Evolutionary conservation across 352 stramenopile species (phyloP).

Genomic region (Pythium rhizo-oryzae): DNA sequence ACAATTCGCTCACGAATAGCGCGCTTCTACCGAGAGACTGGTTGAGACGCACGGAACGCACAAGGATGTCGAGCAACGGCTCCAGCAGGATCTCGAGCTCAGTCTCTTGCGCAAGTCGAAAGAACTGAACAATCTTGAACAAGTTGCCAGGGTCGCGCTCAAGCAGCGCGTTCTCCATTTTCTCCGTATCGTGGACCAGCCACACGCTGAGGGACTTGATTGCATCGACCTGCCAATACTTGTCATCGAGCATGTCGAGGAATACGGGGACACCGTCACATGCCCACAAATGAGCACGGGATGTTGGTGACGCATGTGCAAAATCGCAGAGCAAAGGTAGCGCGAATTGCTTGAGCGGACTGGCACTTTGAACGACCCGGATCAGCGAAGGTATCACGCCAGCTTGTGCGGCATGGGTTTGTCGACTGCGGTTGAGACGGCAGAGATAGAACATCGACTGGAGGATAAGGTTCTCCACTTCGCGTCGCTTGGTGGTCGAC

Average conservation of each 20-base stretch:
- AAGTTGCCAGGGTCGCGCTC: constrained; percentile 49
- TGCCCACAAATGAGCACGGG: constrained; percentile 84
- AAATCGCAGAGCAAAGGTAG: constrained; percentile 92
- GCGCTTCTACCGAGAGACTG: constrained; percentile 83
- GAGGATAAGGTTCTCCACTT: constrained; percentile 91
- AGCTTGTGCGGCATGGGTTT: constrained; percentile 87
- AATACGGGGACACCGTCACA: constrained; percentile 86
- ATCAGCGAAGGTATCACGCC: constrained; percentile 92
- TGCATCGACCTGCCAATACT: constrained; percentile 90
- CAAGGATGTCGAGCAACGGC: constrained; percentile 79
- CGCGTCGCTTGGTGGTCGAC: constrained; percentile 54
- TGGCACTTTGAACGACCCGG: constrained; percentile 80
- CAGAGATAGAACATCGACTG: constrained; percentile 94
- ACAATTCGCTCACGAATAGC: constrained; percentile 87
- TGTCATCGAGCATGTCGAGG: constrained; percentile 85
- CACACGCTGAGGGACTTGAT: constrained; percentile 89
- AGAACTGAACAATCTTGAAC: constrained; percentile 72
- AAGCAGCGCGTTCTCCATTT: constrained; percentile 83
- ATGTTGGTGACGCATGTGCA: constrained; percentile 86
- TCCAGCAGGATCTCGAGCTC: constrained; percentile 84
- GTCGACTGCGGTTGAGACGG: constrained; percentile 90
- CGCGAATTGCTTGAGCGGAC: constrained; percentile 92
- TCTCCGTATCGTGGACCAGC: constrained; percentile 82
- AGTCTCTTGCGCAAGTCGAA: constrained; percentile 64
- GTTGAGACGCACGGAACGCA: constrained; percentile 74